Conservation (phyloP, 192 early-diverging fungal species). For the Dissophora ornata region DNA sequence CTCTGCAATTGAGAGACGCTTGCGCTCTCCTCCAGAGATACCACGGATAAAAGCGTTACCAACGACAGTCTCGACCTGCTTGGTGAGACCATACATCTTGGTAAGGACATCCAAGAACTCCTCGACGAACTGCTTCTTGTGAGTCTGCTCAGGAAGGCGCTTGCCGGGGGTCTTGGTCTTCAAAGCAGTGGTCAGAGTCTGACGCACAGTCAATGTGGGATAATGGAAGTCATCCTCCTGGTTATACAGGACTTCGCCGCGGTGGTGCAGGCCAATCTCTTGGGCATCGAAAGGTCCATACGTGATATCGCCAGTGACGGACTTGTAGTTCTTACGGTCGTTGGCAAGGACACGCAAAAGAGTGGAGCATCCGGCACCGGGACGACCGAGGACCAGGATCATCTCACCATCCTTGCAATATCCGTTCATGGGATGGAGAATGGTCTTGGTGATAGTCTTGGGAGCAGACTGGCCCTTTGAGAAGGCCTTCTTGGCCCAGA, state of each 20-base stretch:
- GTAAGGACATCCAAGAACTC: constrained; percentile 70
- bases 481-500: constrained; percentile 49
- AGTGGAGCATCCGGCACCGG: constrained; percentile 76
- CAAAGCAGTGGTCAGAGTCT: constrained; percentile 83
- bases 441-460: constrained; percentile 51
- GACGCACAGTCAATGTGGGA: constrained; percentile 80
- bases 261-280: constrained; percentile 70
- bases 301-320: constrained; percentile 64
- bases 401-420: constrained; percentile 82
- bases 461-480: constrained; percentile 19
- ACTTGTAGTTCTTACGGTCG: constrained; percentile 62
- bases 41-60: constrained; percentile 82
- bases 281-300: constrained; percentile 75
- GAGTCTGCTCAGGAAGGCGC: constrained; percentile 58
- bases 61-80: constrained; percentile 76
- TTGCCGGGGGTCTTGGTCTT: constrained; percentile 78
- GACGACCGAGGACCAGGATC: constrained; percentile 75
- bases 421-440: constrained; percentile 72
- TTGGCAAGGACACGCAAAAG: constrained; percentile 71
- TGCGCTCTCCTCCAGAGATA: constrained; percentile 81
- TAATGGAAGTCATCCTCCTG: constrained; percentile 85
- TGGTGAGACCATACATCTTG: constrained; percentile 68
- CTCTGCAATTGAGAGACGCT: constrained; percentile 82
- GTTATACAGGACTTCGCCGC: constrained; percentile 83
- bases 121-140: constrained; percentile 60